Conservation (phyloP, 768 basidiomycete genomes). For the Clathrus columnatus region DNA sequence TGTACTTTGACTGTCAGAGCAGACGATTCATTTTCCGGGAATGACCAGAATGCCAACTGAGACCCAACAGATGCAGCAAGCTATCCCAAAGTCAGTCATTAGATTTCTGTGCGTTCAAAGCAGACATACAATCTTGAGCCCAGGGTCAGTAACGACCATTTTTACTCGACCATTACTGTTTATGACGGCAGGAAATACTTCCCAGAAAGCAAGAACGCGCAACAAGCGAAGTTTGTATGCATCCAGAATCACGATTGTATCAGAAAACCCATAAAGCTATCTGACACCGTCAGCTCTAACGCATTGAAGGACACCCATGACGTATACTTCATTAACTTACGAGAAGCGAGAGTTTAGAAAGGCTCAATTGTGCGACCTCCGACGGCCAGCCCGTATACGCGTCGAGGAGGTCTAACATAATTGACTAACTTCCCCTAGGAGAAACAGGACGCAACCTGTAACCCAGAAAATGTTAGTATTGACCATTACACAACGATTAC, state of each 20-base stretch:
- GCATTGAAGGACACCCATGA: slow-evolving; percentile 10
- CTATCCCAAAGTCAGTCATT: slow-evolving; percentile 35
- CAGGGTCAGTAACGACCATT: slow-evolving; percentile 62
- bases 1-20: slow-evolving; percentile 53
- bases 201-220: slow-evolving; percentile 69
- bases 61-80: slow-evolving; percentile 63
- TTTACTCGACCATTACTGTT: slow-evolving; percentile 39
- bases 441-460: background rate
- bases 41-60: slow-evolving; percentile 70
- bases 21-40: slow-evolving; percentile 50
- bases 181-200: slow-evolving; percentile 61
- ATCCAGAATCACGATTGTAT: slow-evolving; percentile 62
- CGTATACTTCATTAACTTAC: slow-evolving; percentile 32
- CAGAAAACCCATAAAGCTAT: slow-evolving; percentile 66
- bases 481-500: background rate
- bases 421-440: background rate
- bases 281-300: slow-evolving; percentile 1
- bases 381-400: slow-evolving; percentile 45
- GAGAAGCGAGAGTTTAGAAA: slow-evolving; percentile 47
- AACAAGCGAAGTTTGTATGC: slow-evolving; percentile 56
- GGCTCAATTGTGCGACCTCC: slow-evolving; percentile 47
- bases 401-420: slow-evolving; percentile 40
- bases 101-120: background rate
- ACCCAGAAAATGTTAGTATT: background rate
- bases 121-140: slow-evolving; percentile 69